These are phyloP conservation scores for Dendrobium chrysotoxum DNA, from an alignment of 106 monocot genomes.

Conservation along the genomic window DNA sequence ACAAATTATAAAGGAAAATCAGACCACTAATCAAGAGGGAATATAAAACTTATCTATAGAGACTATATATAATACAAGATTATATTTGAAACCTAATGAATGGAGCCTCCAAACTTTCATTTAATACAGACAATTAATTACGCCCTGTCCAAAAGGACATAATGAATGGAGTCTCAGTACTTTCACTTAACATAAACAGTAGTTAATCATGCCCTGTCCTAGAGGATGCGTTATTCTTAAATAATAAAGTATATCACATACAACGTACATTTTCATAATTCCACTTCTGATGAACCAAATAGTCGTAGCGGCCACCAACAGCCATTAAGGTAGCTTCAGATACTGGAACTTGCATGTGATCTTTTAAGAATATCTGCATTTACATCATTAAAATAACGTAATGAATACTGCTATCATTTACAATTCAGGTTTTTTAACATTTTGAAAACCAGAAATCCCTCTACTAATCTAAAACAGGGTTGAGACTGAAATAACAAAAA, in stretches of 20 bases:
- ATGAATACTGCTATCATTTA: background rate
- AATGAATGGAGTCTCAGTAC: background rate
- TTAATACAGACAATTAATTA: background rate
- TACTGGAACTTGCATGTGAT: slow-evolving; percentile 37
- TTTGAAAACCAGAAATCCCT: background rate
- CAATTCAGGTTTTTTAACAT: background rate
- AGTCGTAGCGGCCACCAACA: slow-evolving; percentile 85
- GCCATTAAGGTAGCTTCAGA: slow-evolving; percentile 64
- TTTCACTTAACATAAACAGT: background rate
- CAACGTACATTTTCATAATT: slow-evolving; percentile 47
- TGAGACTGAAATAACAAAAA: too few species aligned
- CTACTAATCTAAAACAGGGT: background rate
- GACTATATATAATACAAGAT: background rate
- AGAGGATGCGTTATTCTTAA: background rate
- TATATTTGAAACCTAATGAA: background rate
- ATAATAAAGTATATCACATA: background rate
- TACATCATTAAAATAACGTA: background rate
- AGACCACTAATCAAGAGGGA: background rate
- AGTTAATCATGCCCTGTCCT: background rate
- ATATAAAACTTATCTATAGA: background rate
- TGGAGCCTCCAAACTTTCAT: background rate
- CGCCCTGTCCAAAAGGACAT: too few species aligned
- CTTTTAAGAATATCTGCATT: slow-evolving; percentile 66
- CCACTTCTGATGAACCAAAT: slow-evolving; percentile 64
- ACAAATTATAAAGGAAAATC: background rate